A percentile compares a stretch with the other conserved stretches of the same genome.
phyloP scores from a whole-genome alignment of 192 early-diverging fungal species.

The Globomyces pollinis-pini region DNA sequence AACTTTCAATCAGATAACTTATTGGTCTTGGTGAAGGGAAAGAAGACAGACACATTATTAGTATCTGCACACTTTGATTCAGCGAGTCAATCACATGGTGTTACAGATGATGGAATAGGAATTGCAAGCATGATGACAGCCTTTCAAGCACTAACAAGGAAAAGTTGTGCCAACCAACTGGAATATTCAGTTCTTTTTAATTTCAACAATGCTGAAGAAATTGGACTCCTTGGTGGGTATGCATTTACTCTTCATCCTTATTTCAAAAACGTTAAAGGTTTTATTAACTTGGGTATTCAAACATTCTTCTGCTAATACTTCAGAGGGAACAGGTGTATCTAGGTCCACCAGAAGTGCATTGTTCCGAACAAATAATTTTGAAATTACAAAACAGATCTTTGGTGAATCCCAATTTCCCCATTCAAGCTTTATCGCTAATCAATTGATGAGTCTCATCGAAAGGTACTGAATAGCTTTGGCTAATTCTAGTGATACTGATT shows the following conservation, averaged over 20 bases:
- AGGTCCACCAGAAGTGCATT: slow-evolving; percentile 17
- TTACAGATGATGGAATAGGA: slow-evolving; percentile 36
- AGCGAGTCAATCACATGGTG: slow-evolving; percentile 19
- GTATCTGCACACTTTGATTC: slow-evolving; percentile 38
- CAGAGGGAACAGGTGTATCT: slow-evolving; percentile 34
- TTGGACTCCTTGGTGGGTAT: slow-evolving; percentile 25
- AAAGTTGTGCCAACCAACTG: slow-evolving; percentile 1
- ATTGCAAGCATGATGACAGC: slow-evolving; percentile 32
- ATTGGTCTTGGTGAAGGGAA: slow-evolving; percentile 13
- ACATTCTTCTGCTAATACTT: background rate
- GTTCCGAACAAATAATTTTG: slow-evolving; percentile 32
- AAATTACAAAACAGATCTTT: slow-evolving; percentile 15
- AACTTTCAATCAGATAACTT: slow-evolving; percentile 32
- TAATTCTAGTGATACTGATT: slow-evolving; percentile 48
- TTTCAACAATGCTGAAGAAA: slow-evolving; percentile 45
- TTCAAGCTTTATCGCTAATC: slow-evolving; percentile 32
- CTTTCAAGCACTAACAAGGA: slow-evolving; percentile 17
- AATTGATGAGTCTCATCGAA: slow-evolving; percentile 14
- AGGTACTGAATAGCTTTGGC: background rate
- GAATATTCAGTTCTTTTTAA: slow-evolving; percentile 25
- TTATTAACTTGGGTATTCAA: slow-evolving; percentile 34
- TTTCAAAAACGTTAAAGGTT: slow-evolving; percentile 25
- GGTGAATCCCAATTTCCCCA: slow-evolving; percentile 28
- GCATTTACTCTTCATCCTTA: slow-evolving; percentile 34
- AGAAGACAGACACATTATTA: slow-evolving; percentile 19